Percentiles rank a stretch among this genome's conserved stretches.
Conservation (phyloP, 2,329 filamentous ascomycete species). For the Paecilomyces sp. region DNA sequence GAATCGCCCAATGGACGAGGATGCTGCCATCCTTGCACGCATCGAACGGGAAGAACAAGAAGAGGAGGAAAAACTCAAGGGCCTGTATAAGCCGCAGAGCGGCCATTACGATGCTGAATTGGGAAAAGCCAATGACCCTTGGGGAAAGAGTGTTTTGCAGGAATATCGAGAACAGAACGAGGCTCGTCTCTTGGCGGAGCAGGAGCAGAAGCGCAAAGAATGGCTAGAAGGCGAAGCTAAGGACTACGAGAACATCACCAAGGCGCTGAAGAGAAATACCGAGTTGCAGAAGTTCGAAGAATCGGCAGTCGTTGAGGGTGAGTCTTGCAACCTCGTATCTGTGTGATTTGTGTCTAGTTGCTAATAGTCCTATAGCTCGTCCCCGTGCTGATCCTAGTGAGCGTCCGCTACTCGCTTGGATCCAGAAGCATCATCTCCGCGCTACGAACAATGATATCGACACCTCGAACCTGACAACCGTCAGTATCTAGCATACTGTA, state of each 20-base stretch:
- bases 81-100: constrained; percentile 38
- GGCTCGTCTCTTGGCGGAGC: constrained; percentile 31
- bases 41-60: constrained; percentile 34
- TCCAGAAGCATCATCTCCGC: constrained; percentile 35
- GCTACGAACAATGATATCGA: constrained; percentile 28
- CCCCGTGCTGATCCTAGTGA: constrained; percentile 32
- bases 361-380: constrained; percentile 18
- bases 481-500: constrained; percentile 9
- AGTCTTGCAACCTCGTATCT: not conserved
- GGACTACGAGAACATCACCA: constrained; percentile 25
- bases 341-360: not conserved
- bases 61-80: constrained; percentile 29
- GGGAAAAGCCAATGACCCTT: constrained; percentile 34
- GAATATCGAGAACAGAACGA: constrained; percentile 34
- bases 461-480: constrained; percentile 27
- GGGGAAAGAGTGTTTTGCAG: constrained; percentile 35
- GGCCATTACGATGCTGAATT: constrained; percentile 35
- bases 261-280: constrained; percentile 25
- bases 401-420: constrained; percentile 35
- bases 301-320: constrained; percentile 28
- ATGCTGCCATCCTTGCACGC: constrained; percentile 40
- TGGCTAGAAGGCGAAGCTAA: constrained; percentile 48
- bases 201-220: constrained; percentile 42
- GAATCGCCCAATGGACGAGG: constrained; percentile 39
- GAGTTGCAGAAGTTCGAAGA: constrained; percentile 29